Conservation (phyloP, 2,329 filamentous ascomycete species). For the Lasiodiplodia citricola region DNA sequence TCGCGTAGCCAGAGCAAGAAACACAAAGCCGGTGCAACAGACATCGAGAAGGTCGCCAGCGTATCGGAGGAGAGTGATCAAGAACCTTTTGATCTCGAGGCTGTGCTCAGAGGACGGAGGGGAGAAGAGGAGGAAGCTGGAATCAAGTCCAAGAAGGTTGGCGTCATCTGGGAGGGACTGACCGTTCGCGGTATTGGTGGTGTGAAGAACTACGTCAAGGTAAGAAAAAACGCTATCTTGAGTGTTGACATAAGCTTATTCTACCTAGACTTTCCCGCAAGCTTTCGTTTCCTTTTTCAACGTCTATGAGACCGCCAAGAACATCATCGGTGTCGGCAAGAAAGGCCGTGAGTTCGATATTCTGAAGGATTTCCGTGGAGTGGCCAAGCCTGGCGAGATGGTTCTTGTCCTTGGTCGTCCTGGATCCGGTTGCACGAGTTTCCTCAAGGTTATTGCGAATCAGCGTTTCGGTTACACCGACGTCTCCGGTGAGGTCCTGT, state of each 20-base stretch:
- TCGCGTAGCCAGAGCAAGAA: constrained; percentile 54
- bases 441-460: constrained; percentile 61
- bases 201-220: constrained; percentile 68
- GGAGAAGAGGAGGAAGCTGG: constrained; percentile 76
- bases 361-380: constrained; percentile 70
- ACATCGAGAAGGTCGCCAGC: constrained; percentile 63
- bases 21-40: constrained; percentile 43
- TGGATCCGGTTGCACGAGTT: constrained; percentile 63
- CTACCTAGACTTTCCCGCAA: constrained; percentile 71
- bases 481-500: constrained; percentile 73
- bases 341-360: constrained; percentile 76
- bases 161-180: constrained; percentile 78
- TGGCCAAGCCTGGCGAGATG: constrained; percentile 77
- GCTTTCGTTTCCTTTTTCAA: constrained; percentile 80
- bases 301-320: constrained; percentile 67
- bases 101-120: constrained; percentile 72
- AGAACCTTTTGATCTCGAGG: constrained; percentile 73
- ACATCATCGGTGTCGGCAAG: constrained; percentile 67
- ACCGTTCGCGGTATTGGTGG: constrained; percentile 79
- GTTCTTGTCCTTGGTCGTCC: constrained; percentile 80
- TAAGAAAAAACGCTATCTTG: constrained; percentile 24
- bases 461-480: constrained; percentile 65
- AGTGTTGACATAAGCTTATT: neutral
- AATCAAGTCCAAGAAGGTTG: constrained; percentile 74
- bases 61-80: constrained; percentile 42